Evolutionary conservation across 345 rosid species (phyloP).

Genomic region (Alliaria petiolata): DNA sequence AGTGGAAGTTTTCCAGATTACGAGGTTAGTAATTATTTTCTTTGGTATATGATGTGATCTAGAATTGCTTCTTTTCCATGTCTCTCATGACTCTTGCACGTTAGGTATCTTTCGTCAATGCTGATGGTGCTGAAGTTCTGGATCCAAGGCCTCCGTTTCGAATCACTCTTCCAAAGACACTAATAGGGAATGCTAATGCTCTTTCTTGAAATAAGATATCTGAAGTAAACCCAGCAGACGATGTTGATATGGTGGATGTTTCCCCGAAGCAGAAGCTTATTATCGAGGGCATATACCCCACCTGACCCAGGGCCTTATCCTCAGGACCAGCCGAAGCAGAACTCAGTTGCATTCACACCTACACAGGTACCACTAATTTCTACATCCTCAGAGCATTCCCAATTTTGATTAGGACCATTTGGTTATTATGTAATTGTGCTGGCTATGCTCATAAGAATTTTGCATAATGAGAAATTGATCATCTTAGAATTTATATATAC

Average conservation of each 20-base stretch:
- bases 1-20: slow-evolving; percentile 69
- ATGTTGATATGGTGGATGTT: slow-evolving; percentile 51
- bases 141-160: slow-evolving; percentile 82
- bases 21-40: slow-evolving; percentile 50
- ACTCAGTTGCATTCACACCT: slow-evolving; percentile 86
- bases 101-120: slow-evolving; percentile 66
- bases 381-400: not conserved
- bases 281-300: slow-evolving; percentile 90
- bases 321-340: slow-evolving; percentile 97
- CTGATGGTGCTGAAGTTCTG: slow-evolving; percentile 60
- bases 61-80: slow-evolving; percentile 4
- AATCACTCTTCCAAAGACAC: slow-evolving; percentile 65
- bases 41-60: slow-evolving; percentile 14
- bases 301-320: slow-evolving; percentile 99
- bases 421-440: not conserved
- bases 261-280: slow-evolving; percentile 56
- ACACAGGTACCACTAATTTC: slow-evolving; percentile 61
- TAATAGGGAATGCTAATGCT: slow-evolving; percentile 61
- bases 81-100: slow-evolving; percentile 17
- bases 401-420: slow-evolving; percentile 4
- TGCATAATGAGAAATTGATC: not conserved
- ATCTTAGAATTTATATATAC: slow-evolving; percentile 1
- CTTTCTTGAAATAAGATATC: slow-evolving; percentile 76
- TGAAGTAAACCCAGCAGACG: slow-evolving; percentile 36
- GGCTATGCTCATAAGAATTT: not conserved